Evolutionary conservation across 202 grass and related monocot genomes (phyloP).

Genomic region (Brachypodium distachyon): DNA sequence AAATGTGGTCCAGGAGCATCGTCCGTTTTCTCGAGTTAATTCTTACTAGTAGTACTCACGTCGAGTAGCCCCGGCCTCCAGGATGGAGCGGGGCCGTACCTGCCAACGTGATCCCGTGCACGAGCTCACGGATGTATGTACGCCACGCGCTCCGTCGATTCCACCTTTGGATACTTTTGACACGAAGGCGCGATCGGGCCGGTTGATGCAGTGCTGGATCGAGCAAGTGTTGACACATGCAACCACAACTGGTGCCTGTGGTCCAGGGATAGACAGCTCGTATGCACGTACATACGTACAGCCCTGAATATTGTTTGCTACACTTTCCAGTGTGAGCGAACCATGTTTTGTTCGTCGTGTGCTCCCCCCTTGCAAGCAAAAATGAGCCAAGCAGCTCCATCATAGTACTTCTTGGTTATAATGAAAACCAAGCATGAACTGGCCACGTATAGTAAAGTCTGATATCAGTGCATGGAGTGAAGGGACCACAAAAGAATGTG

Average conservation of each 20-base stretch:
- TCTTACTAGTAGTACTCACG: background rate
- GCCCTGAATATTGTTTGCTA: background rate
- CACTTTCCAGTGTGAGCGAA: background rate
- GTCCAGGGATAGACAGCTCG: background rate
- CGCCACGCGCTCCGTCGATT: background rate
- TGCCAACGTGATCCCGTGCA: background rate
- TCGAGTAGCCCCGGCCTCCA: background rate
- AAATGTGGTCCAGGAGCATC: background rate
- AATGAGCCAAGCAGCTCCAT: background rate
- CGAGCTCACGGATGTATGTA: background rate
- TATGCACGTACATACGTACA: background rate
- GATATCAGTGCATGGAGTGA: background rate
- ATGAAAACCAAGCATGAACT: background rate
- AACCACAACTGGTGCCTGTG: background rate
- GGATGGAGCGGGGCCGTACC: background rate
- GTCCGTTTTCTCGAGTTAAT: background rate
- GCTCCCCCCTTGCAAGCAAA: background rate
- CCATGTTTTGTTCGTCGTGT: background rate
- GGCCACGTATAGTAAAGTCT: too few species aligned
- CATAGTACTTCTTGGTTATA: background rate
- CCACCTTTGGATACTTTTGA: slow-evolving; percentile 10
- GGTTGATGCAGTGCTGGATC: background rate
- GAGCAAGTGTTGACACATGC: background rate
- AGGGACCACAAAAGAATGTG: background rate
- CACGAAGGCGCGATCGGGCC: background rate